phyloP scores from a whole-genome alignment of 73 alveolate genomes.

The Paramecium biaurelia region DNA sequence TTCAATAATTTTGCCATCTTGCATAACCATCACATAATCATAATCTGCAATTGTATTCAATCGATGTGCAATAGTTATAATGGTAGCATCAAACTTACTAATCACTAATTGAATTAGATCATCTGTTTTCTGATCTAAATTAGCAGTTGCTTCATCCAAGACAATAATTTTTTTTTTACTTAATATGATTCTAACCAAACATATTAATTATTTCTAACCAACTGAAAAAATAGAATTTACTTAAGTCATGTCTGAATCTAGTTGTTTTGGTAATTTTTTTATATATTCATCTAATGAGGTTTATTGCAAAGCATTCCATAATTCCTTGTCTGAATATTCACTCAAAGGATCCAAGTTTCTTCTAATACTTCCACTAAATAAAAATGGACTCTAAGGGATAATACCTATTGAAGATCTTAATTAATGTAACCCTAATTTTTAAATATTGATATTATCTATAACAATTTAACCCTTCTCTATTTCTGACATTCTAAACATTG shows the following conservation, averaged over 20 bases:
- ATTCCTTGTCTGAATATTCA: conserved; percentile 68
- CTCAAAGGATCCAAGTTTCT: conserved; percentile 85
- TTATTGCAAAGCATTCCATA: conserved; percentile 67
- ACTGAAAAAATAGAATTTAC: conserved; percentile 50
- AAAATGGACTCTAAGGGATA: conserved; percentile 79
- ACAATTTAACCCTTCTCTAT: conserved; percentile 44
- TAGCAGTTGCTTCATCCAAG: conserved; percentile 80
- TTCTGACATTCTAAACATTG: conserved; percentile 86
- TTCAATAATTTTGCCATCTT: conserved; percentile 84
- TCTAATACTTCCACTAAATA: conserved; percentile 76
- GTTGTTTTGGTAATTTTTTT: background rate
- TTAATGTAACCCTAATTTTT: conserved; percentile 65
- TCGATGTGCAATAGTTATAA: conserved; percentile 82
- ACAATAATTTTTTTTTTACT: conserved; percentile 72
- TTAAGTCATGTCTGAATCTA: conserved; percentile 62
- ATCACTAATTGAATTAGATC: conserved; percentile 64
- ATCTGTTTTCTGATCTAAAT: conserved; percentile 75
- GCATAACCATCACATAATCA: conserved; percentile 87
- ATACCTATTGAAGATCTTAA: conserved; percentile 74
- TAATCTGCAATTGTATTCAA: conserved; percentile 88
- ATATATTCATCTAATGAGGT: conserved; percentile 64
- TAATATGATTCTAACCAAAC: conserved; percentile 77
- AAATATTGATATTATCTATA: conserved; percentile 50
- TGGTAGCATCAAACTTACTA: conserved; percentile 67
- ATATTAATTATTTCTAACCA: conserved; percentile 78